Evolutionary conservation across 2,329 filamentous ascomycete genomes (phyloP), one percentile per base, ranked within the genome.

Genomic region (Ophiostoma australiae): DNA sequence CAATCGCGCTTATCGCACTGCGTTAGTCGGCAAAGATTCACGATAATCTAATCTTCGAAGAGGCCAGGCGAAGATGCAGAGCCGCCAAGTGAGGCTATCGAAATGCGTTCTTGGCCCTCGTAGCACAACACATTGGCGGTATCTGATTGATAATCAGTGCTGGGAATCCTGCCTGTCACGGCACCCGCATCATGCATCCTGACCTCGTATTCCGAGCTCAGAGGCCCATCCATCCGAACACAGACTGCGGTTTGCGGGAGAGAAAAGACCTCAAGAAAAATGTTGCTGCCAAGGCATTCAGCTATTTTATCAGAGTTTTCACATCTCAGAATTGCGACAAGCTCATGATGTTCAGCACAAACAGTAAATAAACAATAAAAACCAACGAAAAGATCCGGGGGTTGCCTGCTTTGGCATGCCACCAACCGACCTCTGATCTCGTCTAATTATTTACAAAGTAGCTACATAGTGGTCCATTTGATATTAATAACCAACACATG

Each of bases 31-130:
- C 17, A 58, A 31, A 27, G 10, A 13, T 58, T 58, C 23, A 58
- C 23, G 52, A 58, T 58, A 58, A 58, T 31, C 52, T 27, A 58
- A 58, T 58, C 52, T n/a, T 15, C 17, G 3, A n/a, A 1, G 52
- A 27, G 31, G 2, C 23, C 52, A 58, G 23, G 23, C 52, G n/a
- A 58, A 13, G n/a, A 58, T 27, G n/a, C 52, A 27, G 10, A 58
- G 8, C 52, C 23, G 52, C 52, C 52, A 27, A 58, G 52, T 58
- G 52, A 58, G 52, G 31, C 52, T 58, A 58, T 58, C 27, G 52
- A 27, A 58, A 58, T 4, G 8, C 23, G 23, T 11, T 4, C 52
- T 58, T 58, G 52, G 52, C 52, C 31, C n/a, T 13, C 52, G 48
- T 20, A 4, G 0, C 48, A 4, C 27, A 52, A 52, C 48, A n/a